A percentile compares a stretch with the other conserved stretches of the same genome.
Conservation (phyloP, 2,329 filamentous ascomycete genomes). For the Botryotinia convoluta region DNA sequence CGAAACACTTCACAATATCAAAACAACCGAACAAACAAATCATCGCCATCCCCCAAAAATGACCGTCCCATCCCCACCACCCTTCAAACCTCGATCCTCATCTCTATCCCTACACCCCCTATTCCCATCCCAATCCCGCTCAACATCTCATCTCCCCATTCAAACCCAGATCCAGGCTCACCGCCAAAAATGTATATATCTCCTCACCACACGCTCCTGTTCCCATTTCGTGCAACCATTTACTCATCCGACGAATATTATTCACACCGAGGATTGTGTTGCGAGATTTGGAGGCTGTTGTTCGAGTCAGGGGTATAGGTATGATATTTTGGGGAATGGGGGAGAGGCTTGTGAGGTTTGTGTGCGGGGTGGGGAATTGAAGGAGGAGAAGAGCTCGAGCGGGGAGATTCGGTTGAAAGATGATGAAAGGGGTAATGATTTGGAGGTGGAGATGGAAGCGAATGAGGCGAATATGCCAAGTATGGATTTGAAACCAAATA, state of each 20-base stretch:
- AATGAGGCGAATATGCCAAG: not conserved
- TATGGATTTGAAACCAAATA: rapidly evolving
- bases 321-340: not conserved
- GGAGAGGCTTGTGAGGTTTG: not conserved
- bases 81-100: not conserved
- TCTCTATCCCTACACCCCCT: not conserved
- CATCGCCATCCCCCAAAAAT: not conserved
- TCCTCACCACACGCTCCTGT: not conserved
- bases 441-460: not conserved
- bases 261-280: not conserved
- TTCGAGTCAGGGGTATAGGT: conserved; percentile 1
- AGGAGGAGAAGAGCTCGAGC: not conserved
- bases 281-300: not conserved
- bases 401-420: not conserved
- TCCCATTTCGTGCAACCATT: not conserved
- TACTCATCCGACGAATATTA: not conserved
- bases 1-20: rapidly evolving
- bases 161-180: not conserved
- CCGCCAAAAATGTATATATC: not conserved
- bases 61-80: not conserved
- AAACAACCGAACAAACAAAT: not conserved
- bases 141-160: not conserved
- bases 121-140: not conserved
- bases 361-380: not conserved
- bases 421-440: not conserved